Conservation (phyloP, 2,329 filamentous ascomycete genomes). For the Trichophyton equinum region DNA sequence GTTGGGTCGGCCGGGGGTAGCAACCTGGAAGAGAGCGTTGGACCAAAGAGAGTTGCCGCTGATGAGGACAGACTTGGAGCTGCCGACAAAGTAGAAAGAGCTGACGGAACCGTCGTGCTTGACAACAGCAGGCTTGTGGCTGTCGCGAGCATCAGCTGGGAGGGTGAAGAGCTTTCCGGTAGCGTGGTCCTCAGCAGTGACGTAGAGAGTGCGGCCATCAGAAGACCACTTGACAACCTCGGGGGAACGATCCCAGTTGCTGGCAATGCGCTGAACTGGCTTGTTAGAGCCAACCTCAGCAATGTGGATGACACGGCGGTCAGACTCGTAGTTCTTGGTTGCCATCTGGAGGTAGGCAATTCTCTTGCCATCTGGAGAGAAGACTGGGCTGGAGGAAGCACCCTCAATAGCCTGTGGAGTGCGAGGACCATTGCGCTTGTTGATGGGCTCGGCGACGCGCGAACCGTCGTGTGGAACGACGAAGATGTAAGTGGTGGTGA, state of each 20-base stretch:
- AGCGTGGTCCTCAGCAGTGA: constrained; percentile 61
- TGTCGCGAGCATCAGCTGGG: constrained; percentile 21
- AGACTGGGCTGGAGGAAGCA: constrained; percentile 52
- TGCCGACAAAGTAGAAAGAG: constrained; percentile 21
- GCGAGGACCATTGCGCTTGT: constrained; percentile 23
- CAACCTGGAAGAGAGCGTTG: constrained; percentile 25
- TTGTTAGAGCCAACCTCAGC: constrained; percentile 24
- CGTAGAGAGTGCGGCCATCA: constrained; percentile 51
- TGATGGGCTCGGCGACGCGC: constrained; percentile 36
- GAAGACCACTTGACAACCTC: constrained; percentile 38
- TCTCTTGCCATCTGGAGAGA: constrained; percentile 58
- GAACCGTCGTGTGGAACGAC: constrained; percentile 54
- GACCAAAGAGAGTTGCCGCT: constrained; percentile 26
- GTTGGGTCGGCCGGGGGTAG: constrained; percentile 19
- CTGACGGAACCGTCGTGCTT: constrained; percentile 24
- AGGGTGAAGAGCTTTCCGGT: constrained; percentile 33
- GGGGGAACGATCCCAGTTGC: constrained; percentile 43
- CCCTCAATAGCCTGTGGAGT: constrained; percentile 43
- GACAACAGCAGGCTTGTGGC: constrained; percentile 26
- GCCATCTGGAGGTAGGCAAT: constrained; percentile 72
- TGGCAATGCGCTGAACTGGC: constrained; percentile 28
- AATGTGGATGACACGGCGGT: constrained; percentile 46
- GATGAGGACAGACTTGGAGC: constrained; percentile 22
- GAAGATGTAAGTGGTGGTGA: constrained; percentile 75
- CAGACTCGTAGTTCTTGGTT: constrained; percentile 64